A percentile compares a stretch with the other conserved stretches of the same genome.
Conservation (phyloP, 169 alveolate species). For the Plasmodium fragile region DNA sequence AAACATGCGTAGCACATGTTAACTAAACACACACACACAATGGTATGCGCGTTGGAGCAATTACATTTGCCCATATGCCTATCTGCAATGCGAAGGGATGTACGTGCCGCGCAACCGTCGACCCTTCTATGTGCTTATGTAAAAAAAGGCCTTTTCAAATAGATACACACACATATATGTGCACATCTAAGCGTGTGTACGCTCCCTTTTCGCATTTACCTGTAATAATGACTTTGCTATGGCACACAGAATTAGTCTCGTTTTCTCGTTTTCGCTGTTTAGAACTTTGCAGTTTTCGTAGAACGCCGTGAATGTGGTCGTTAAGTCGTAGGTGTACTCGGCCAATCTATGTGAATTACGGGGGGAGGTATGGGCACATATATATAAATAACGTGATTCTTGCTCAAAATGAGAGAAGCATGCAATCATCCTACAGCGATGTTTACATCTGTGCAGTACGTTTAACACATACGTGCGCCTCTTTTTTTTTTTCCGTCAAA, state of each 20-base stretch:
- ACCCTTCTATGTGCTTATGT: neutral
- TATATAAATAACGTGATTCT: neutral
- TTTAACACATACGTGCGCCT: neutral
- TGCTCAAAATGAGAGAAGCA: neutral
- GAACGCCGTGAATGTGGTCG: constrained; percentile 94
- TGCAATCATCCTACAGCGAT: neutral
- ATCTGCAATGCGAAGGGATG: neutral
- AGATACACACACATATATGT: constrained; percentile 12
- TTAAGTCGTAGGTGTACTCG: constrained; percentile 95
- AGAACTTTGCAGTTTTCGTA: constrained; percentile 95
- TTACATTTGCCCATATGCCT: neutral
- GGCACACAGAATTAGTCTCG: constrained; percentile 93
- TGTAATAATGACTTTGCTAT: constrained; percentile 91
- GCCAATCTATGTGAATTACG: constrained; percentile 89
- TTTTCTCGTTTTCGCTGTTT: constrained; percentile 91
- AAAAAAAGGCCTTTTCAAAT: neutral
- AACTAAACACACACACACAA: neutral
- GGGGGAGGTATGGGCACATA: neutral
- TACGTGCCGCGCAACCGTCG: neutral
- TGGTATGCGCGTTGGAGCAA: neutral
- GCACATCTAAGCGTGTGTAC: constrained; percentile 73
- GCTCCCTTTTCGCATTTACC: constrained; percentile 82
- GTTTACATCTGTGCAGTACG: neutral
- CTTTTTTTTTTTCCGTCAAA: neutral
- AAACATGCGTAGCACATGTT: neutral